Conservation (phyloP, 2,329 filamentous ascomycete genomes). For the Coleophoma cylindrospora region DNA sequence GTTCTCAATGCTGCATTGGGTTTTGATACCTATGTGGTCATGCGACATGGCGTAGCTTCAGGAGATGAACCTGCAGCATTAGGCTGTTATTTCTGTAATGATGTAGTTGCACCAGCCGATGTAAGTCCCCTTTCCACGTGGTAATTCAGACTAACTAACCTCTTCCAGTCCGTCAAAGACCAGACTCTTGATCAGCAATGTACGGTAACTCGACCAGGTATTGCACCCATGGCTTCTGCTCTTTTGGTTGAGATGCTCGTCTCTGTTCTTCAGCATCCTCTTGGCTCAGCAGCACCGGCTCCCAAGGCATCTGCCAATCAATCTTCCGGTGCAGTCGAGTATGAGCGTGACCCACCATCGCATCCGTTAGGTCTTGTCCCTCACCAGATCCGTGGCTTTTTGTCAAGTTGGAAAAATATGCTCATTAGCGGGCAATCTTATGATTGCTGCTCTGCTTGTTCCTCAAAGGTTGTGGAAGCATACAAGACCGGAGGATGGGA, state of each 20-base stretch:
- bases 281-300: conserved; percentile 58
- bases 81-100: conserved; percentile 98
- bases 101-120: conserved; percentile 90
- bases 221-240: conserved; percentile 88
- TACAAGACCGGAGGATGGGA: conserved; percentile 68
- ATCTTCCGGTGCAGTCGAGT: conserved; percentile 30
- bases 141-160: not conserved
- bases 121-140: conserved; percentile 48
- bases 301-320: conserved; percentile 32
- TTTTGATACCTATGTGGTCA: conserved; percentile 95
- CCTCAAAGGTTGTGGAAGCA: conserved; percentile 60
- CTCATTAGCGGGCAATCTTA: conserved; percentile 71
- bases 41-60: conserved; percentile 78
- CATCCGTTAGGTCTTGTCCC: conserved; percentile 67
- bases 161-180: conserved; percentile 78
- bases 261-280: conserved; percentile 81
- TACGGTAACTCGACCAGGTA: conserved; percentile 89
- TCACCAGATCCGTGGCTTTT: conserved; percentile 75
- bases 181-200: conserved; percentile 97
- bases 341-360: conserved; percentile 50
- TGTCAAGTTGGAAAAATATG: conserved; percentile 69
- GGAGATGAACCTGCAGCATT: conserved; percentile 59
- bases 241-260: conserved; percentile 86
- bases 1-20: conserved; percentile 95
- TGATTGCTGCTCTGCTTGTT: conserved; percentile 78